phyloP scores from a whole-genome alignment of 306 rosid species.

The Fragaria vesca region DNA sequence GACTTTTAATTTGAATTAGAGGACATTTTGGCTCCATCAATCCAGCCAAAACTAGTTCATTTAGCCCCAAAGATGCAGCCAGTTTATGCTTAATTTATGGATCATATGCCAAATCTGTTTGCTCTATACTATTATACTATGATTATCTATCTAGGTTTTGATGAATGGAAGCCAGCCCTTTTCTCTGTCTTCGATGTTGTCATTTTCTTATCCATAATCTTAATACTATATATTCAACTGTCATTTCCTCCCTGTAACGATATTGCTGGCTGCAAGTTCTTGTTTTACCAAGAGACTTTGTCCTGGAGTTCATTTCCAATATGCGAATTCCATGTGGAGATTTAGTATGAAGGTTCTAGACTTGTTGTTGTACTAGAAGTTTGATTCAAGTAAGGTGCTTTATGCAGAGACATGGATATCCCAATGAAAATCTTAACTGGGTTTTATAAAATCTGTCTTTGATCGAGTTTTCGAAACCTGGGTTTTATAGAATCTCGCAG shows the following conservation, averaged over 20 bases:
- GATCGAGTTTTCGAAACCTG: background rate
- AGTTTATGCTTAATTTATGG: slow-evolving; percentile 5
- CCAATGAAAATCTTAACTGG: background rate
- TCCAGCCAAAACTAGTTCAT: background rate
- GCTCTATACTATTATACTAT: background rate
- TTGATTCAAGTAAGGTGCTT: background rate
- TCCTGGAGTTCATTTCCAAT: background rate
- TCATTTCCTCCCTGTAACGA: background rate
- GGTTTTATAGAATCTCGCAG: background rate
- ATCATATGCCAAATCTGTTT: background rate
- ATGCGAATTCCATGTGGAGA: slow-evolving; percentile 3
- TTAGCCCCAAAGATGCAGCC: background rate
- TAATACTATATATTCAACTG: background rate
- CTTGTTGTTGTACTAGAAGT: background rate
- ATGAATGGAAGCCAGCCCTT: slow-evolving; percentile 14
- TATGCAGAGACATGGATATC: background rate
- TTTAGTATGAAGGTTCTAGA: background rate
- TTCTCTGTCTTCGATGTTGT: background rate
- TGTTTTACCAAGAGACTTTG: background rate
- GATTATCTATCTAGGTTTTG: background rate
- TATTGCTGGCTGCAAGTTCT: background rate
- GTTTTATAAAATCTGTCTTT: background rate
- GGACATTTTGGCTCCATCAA: background rate
- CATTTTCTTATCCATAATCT: background rate
- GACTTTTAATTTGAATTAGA: background rate